Evolutionary conservation across 2,329 filamentous ascomycete genomes (phyloP).

Genomic region (Arthrobotrys iridis): DNA sequence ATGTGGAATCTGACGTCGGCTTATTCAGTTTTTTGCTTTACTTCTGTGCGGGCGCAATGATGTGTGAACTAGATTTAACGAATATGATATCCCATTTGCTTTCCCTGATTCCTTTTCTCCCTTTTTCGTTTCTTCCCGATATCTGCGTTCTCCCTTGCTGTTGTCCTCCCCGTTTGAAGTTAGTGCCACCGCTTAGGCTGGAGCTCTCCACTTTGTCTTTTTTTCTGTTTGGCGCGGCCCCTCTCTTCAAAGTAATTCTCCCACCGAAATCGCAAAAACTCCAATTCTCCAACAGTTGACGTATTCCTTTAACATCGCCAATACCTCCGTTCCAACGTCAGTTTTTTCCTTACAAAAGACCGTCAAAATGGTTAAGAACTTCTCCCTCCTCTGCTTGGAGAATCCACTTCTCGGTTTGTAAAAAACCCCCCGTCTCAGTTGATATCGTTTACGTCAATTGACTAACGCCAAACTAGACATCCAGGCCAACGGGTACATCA

Average conservation of each 20-base stretch:
- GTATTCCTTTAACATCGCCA: not conserved
- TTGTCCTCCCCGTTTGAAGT: slow-evolving; percentile 13
- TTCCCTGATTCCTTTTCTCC: not conserved
- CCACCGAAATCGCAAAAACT: slow-evolving; percentile 30
- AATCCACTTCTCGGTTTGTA: slow-evolving; percentile 87
- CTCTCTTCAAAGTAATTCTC: slow-evolving; percentile 6
- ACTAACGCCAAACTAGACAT: slow-evolving; percentile 72
- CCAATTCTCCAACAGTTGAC: slow-evolving; percentile 5
- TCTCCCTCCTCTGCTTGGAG: slow-evolving; percentile 90
- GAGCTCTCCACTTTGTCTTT: slow-evolving; percentile 44
- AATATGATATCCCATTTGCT: slow-evolving; percentile 15
- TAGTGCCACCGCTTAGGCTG: slow-evolving; percentile 9
- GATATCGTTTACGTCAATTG: not conserved
- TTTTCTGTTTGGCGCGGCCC: not conserved
- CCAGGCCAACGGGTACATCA: slow-evolving; percentile 75
- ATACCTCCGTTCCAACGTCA: not conserved
- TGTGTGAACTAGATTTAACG: slow-evolving; percentile 8
- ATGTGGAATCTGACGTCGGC: slow-evolving; percentile 10
- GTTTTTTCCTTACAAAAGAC: not conserved
- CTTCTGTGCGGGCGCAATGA: slow-evolving; percentile 7
- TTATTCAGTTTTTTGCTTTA: not conserved
- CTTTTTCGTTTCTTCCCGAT: not conserved
- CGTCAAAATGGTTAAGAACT: slow-evolving; percentile 80
- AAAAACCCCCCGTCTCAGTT: not conserved
- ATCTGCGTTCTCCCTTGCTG: not conserved